A percentile compares a stretch with the other conserved stretches of the same genome.
These are phyloP conservation scores for Cyclostephanos tholiformis DNA, from an alignment of 108 stramenopile genomes.

Conservation along the genomic window DNA sequence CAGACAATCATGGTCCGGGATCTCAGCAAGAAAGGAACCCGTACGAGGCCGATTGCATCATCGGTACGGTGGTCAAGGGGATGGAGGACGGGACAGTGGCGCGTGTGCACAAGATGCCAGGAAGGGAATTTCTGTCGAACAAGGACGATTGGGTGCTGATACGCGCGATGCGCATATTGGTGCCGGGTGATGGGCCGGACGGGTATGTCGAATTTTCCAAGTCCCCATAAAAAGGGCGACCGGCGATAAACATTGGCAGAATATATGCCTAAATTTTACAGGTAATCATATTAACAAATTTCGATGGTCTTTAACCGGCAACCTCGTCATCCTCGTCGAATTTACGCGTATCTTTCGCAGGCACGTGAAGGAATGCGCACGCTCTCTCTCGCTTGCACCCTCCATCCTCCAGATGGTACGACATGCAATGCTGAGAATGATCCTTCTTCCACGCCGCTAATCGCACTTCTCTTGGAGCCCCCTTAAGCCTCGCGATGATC, in stretches of 20 bases:
- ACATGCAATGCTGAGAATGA: conserved; percentile 89
- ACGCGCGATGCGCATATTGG: conserved; percentile 58
- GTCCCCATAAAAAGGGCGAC: no score
- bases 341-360: conserved; percentile 51
- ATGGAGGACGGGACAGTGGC: conserved; percentile 62
- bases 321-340: conserved; percentile 61
- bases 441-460: conserved; percentile 76
- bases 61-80: conserved; percentile 78
- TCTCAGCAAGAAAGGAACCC: conserved; percentile 80
- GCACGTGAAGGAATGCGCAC: conserved; percentile 91
- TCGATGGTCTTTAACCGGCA: conserved; percentile 59
- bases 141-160: conserved; percentile 62
- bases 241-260: no score
- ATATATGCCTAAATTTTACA: no score
- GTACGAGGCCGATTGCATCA: conserved; percentile 89
- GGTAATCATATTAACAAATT: no score
- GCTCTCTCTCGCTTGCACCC: conserved; percentile 75
- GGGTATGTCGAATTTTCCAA: conserved; percentile 44
- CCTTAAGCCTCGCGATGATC: conserved; percentile 56
- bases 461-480: conserved; percentile 54
- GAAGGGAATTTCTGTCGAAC: conserved; percentile 54
- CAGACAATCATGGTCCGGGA: conserved; percentile 80
- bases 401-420: conserved; percentile 66
- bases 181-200: conserved; percentile 30
- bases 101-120: conserved; percentile 65